Evolutionary conservation across 1,284 basidiomycete species (phyloP).

Genomic region (Polyporus tsugae): DNA sequence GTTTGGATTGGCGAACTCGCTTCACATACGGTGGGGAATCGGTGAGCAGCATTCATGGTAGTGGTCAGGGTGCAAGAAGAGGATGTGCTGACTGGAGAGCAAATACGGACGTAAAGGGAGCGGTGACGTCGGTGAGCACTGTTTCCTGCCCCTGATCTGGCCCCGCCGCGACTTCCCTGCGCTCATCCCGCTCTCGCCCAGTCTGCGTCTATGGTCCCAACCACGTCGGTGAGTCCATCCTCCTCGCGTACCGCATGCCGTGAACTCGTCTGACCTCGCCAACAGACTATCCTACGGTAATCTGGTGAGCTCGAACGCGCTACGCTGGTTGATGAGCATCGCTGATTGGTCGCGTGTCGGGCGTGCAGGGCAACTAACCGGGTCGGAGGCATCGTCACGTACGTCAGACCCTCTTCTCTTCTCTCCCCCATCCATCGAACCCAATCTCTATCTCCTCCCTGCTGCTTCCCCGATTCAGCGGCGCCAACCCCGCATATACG

Average conservation of each 20-base stretch:
- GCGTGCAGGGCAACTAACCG: slow-evolving; percentile 66
- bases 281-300: slow-evolving; percentile 71
- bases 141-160: not conserved
- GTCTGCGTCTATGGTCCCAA: slow-evolving; percentile 77
- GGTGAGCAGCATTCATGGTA: slow-evolving; percentile 36
- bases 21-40: slow-evolving; percentile 59
- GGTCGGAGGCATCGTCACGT: slow-evolving; percentile 72
- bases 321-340: not conserved
- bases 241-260: not conserved
- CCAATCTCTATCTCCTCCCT: slow-evolving; percentile 28
- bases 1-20: slow-evolving; percentile 67
- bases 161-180: not conserved
- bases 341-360: not conserved
- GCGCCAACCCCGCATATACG: slow-evolving; percentile 76
- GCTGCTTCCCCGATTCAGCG: slow-evolving; percentile 32
- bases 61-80: not conserved
- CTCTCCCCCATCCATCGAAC: slow-evolving; percentile 34
- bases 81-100: not conserved
- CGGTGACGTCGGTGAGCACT: slow-evolving; percentile 59
- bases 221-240: slow-evolving; percentile 54
- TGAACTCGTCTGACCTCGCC: slow-evolving; percentile 10
- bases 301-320: slow-evolving; percentile 53
- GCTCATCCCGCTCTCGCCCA: slow-evolving; percentile 36
- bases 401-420: slow-evolving; percentile 37
- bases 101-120: slow-evolving; percentile 38